Base-by-base conservation (phyloP, 2,329 filamentous ascomycete species). In the Davidsoniella virescens region DNA sequence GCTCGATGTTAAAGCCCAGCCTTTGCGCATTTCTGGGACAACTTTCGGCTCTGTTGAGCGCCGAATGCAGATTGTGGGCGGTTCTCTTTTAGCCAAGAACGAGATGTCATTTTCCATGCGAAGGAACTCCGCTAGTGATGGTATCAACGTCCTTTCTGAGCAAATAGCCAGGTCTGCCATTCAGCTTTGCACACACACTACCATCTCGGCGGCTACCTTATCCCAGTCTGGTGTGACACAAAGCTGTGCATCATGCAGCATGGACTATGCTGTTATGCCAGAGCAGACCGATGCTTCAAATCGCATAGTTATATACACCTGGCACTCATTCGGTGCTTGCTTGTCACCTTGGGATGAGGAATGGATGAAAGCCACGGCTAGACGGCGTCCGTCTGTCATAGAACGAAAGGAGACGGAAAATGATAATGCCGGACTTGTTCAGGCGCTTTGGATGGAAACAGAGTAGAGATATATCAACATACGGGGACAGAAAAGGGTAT, bases 281-380 rank as follows among this genome's bases (percentile, higher is more conserved):
- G 26, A 33, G 10, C 26, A 33, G 10, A 33, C 26, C 9, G 26
- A 33, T 33, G 26, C 26, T 12, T 9, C 8, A 29, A 29, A 16
- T 14, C 43, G 20, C 7, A 20, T 50, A 29, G 1, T 38, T 2
- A 44, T 53, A 1, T 20, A 20, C 7, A 48, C 38, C 26, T 50
- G 47, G 52, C 52, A 53, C 47, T 12, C 6, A 12, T 47, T 53
- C 23, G 52, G 52, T 3, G 29, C 39, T 16, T 49, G 48, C n/a
- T 16, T 10, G 18, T 25, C 20, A n/a, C 47, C 47, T 8, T 44
- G 25, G 36, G 52, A 47, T 17, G 33, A 37, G n/a, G 48, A 39
- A 29, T 53, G 52, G 52, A 36, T 36, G n/a, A n/a, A 33, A 18
- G 51, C 51, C 3, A 49, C 43, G 17, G n/a, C 38, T 2, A 38